phyloP scores from a whole-genome alignment of 768 basidiomycete genomes.

The Chalciporus pseudorubinellus region DNA sequence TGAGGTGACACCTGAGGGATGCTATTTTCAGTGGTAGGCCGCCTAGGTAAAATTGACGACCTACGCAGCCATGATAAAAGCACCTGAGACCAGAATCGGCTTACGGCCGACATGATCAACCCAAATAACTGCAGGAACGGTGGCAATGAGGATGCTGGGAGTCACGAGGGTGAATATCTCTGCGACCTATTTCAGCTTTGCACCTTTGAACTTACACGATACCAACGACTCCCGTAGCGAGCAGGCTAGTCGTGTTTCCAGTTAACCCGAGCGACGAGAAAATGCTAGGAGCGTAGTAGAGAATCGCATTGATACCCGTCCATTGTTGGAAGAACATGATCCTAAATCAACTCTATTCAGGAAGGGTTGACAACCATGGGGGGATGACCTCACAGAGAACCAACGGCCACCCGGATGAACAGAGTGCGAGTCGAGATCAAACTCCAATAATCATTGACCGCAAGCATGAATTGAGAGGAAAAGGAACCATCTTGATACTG shows the following conservation, averaged over 20 bases:
- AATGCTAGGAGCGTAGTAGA: constrained; percentile 76
- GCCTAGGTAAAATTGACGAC: constrained; percentile 17
- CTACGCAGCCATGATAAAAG: constrained; percentile 67
- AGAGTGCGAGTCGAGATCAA: constrained; percentile 54
- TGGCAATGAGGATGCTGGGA: constrained; percentile 66
- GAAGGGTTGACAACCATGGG: not conserved
- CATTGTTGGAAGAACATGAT: constrained; percentile 84
- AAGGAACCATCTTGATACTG: constrained; percentile 61
- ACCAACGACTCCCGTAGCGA: constrained; percentile 73
- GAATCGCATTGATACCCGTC: constrained; percentile 75
- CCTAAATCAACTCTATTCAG: constrained; percentile 25
- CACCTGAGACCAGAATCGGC: constrained; percentile 71
- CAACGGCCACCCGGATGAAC: constrained; percentile 60
- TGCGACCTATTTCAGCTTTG: not conserved
- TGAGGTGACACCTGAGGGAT: constrained; percentile 56
- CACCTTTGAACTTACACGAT: constrained; percentile 52
- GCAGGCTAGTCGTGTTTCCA: constrained; percentile 56
- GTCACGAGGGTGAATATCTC: not conserved
- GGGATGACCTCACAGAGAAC: constrained; percentile 43
- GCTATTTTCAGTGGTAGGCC: constrained; percentile 13
- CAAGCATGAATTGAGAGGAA: constrained; percentile 59
- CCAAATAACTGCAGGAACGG: constrained; percentile 80
- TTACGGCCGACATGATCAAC: constrained; percentile 75
- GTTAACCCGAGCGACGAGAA: constrained; percentile 59
- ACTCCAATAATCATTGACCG: constrained; percentile 58